Conservation (phyloP, 306 rosid species). For the Urtica urens region DNA sequence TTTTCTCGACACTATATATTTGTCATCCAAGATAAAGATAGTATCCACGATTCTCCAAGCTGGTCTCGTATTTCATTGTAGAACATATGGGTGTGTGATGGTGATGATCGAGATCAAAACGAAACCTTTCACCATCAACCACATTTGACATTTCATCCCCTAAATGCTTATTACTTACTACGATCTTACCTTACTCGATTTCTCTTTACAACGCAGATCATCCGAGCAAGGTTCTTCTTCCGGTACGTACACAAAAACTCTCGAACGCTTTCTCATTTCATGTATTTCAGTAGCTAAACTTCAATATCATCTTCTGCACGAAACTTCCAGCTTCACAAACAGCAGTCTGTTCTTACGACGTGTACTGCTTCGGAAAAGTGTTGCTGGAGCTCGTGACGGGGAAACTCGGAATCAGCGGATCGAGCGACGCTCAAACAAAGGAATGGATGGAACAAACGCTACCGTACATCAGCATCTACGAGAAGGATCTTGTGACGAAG, state of each 20-base stretch:
- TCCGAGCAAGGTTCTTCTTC: constrained; percentile 66
- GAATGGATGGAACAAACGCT: constrained; percentile 55
- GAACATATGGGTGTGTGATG: no score
- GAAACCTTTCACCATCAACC: no score
- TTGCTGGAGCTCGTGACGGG: constrained; percentile 88
- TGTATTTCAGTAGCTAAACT: no score
- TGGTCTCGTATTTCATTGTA: no score
- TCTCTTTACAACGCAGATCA: constrained; percentile 35
- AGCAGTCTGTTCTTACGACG: constrained; percentile 65
- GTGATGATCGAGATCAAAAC: no score
- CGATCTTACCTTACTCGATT: constrained; percentile 14
- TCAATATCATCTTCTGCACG: no score
- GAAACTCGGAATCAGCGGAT: constrained; percentile 63
- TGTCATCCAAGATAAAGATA: no score
- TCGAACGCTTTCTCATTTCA: no score
- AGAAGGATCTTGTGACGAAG: constrained; percentile 70
- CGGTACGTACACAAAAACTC: constrained; percentile 50
- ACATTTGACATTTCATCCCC: no score
- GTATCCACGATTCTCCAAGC: no score
- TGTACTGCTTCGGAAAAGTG: constrained; percentile 89
- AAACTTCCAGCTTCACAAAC: constrained; percentile 52
- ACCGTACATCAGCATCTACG: constrained; percentile 57
- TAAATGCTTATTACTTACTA: not conserved
- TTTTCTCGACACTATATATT: no score
- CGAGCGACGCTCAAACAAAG: constrained; percentile 39